phyloP scores from a whole-genome alignment of 139 green algal species.

The Bryopsis sp. region DNA sequence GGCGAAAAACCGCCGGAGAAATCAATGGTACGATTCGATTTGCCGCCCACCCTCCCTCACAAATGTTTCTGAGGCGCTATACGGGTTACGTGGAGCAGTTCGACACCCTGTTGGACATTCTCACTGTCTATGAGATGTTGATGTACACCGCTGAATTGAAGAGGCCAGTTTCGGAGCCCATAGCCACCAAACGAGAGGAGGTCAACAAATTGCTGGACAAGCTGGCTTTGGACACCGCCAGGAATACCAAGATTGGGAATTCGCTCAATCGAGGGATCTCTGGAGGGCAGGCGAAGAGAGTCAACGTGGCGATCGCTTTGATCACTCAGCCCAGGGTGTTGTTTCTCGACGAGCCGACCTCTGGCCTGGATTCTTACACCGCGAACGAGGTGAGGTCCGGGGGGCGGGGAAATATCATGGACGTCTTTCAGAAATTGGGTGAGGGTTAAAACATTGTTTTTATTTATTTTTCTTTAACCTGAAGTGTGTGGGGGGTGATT shows the following conservation, averaged over 20 bases:
- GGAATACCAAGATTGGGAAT: slow-evolving; percentile 26
- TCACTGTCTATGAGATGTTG: slow-evolving; percentile 63
- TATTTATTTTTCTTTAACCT: too few species aligned
- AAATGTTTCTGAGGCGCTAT: slow-evolving; percentile 48
- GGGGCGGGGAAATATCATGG: neutral
- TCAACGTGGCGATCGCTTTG: slow-evolving; percentile 45
- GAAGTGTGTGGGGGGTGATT: too few species aligned
- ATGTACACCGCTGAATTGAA: slow-evolving; percentile 78
- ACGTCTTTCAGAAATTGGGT: neutral
- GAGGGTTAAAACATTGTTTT: too few species aligned
- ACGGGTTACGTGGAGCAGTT: slow-evolving; percentile 75
- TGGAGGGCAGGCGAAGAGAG: slow-evolving; percentile 33
- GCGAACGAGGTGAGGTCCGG: slow-evolving; percentile 35
- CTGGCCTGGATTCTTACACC: slow-evolving; percentile 61
- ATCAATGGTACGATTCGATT: slow-evolving; percentile 43
- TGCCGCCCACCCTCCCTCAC: slow-evolving; percentile 32
- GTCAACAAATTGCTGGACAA: slow-evolving; percentile 45
- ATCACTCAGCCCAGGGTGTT: slow-evolving; percentile 49
- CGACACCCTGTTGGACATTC: slow-evolving; percentile 44
- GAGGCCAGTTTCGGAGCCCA: slow-evolving; percentile 7
- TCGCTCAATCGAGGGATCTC: slow-evolving; percentile 21
- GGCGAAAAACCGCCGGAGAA: slow-evolving; percentile 51
- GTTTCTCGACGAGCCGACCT: slow-evolving; percentile 64
- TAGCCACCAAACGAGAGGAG: slow-evolving; percentile 34
- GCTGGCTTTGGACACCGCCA: slow-evolving; percentile 37